A percentile compares a stretch with the other conserved stretches of the same genome.
Evolutionary conservation across 306 rosid species (phyloP).

Genomic region (Rosa multiflora): DNA sequence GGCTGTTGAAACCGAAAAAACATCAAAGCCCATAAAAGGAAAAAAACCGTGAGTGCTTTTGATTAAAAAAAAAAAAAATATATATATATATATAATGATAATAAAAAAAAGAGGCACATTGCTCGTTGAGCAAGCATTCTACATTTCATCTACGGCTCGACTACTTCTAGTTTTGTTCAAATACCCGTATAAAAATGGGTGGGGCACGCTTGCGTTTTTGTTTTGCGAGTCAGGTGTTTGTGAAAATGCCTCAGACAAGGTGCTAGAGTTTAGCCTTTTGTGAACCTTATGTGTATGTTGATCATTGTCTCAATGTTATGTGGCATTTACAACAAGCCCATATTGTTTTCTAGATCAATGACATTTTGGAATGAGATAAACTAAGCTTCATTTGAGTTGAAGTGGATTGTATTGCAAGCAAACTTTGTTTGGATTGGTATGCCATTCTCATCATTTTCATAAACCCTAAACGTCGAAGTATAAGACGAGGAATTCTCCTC

Average conservation of each 20-base stretch:
- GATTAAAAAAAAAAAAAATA: too few species aligned
- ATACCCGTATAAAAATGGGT: too few species aligned
- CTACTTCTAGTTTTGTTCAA: too few species aligned
- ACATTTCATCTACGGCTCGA: too few species aligned
- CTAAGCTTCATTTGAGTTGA: background rate
- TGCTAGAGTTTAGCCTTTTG: background rate
- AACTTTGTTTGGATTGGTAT: background rate
- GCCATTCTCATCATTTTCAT: background rate
- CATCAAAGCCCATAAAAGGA: too few species aligned
- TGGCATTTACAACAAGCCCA: background rate
- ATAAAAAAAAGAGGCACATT: too few species aligned
- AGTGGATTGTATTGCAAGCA: background rate
- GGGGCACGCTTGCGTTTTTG: background rate
- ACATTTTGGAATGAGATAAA: background rate
- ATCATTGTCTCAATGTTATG: background rate
- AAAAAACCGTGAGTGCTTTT: too few species aligned
- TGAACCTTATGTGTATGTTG: background rate
- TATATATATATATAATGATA: too few species aligned
- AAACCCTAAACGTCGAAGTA: background rate
- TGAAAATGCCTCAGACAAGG: background rate
- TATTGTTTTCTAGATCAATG: background rate
- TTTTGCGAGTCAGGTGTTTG: background rate
- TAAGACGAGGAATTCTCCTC: background rate
- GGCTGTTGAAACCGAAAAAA: constrained; percentile 27
- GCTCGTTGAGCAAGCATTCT: too few species aligned